These are phyloP conservation scores for Gossypium anomalum DNA, from an alignment of 345 rosid species.

Conservation along the genomic window DNA sequence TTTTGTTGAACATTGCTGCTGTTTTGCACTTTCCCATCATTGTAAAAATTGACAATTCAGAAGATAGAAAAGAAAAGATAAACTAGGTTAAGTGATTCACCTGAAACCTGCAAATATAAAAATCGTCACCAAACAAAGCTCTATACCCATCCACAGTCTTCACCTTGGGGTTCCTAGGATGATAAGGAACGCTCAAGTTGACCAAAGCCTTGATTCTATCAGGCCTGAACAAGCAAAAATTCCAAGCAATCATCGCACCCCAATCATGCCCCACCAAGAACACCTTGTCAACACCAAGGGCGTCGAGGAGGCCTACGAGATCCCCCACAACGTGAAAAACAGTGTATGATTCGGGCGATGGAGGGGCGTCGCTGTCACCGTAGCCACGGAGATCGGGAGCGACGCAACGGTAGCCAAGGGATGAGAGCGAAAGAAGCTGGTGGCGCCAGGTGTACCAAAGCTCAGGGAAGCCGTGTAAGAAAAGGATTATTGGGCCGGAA, in stretches of 20 bases:
- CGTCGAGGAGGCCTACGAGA: neutral
- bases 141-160: neutral
- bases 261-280: constrained; percentile 5
- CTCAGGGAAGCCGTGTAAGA: constrained; percentile 2
- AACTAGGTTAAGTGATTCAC: neutral
- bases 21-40: neutral
- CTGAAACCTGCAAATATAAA: neutral
- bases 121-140: constrained; percentile 1
- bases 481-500: neutral
- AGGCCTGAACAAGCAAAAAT: neutral
- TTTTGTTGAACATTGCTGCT: neutral
- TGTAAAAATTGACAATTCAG: neutral
- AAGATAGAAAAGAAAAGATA: neutral
- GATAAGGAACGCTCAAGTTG: neutral
- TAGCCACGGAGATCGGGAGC: constrained; percentile 1
- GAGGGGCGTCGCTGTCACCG: neutral
- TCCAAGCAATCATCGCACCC: neutral
- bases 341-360: neutral
- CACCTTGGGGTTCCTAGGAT: neutral
- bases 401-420: constrained; percentile 3
- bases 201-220: neutral
- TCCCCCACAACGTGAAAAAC: neutral
- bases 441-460: neutral
- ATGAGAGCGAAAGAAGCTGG: neutral
- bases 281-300: neutral